Conservation (phyloP, 2,329 filamentous ascomycete species). For the Arthrobotrys sphaeroides region DNA sequence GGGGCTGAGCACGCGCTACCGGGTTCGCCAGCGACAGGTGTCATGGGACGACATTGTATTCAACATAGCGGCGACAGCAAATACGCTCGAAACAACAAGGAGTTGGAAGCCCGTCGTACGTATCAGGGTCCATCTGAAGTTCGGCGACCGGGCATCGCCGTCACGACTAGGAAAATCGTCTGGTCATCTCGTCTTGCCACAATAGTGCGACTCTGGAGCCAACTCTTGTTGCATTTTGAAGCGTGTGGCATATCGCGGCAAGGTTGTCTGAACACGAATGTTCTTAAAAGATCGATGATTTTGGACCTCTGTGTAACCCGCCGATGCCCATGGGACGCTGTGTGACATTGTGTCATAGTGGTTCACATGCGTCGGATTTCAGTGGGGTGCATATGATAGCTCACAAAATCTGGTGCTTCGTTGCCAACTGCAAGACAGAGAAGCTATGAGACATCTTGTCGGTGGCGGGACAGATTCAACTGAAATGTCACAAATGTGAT, state of each 20-base stretch:
- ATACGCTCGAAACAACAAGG: too few relatives aligned
- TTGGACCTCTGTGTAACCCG: neutral
- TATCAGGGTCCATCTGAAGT: too few relatives aligned
- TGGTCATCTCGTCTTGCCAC: neutral
- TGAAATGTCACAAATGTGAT: neutral
- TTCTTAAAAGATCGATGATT: neutral
- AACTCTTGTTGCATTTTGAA: conserved; percentile 30
- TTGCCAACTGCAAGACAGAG: neutral
- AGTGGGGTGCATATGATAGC: neutral
- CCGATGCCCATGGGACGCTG: conserved; percentile 18
- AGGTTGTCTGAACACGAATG: neutral
- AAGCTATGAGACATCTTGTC: neutral
- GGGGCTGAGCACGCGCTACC: too few relatives aligned
- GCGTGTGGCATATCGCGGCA: neutral
- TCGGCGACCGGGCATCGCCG: too few relatives aligned
- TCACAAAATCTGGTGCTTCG: neutral
- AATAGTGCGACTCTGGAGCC: neutral
- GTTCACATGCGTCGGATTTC: neutral
- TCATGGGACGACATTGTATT: too few relatives aligned
- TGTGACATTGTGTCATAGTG: neutral
- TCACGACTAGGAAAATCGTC: too few relatives aligned
- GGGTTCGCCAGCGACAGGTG: too few relatives aligned
- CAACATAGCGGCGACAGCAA: too few relatives aligned
- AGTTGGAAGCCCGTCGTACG: too few relatives aligned
- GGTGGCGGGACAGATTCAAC: neutral